Base-by-base conservation (phyloP, 1,284 basidiomycete species). In the Malassezia arunalokei region DNA sequence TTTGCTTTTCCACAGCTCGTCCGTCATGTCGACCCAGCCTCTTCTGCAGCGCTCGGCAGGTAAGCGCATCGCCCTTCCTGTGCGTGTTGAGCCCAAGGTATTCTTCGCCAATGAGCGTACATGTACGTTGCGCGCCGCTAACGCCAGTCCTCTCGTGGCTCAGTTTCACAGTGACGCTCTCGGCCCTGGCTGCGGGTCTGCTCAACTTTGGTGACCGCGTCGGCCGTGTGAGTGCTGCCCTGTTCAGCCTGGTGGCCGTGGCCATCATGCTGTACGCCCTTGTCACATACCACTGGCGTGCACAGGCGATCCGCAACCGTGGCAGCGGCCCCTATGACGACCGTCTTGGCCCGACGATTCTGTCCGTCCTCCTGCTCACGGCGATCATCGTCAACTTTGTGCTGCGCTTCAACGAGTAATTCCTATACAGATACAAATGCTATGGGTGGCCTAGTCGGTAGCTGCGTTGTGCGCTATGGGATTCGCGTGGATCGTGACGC, bases 291-390 rank as follows among this genome's bases (percentile, higher is more conserved):
- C 91, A 96, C 75, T 91, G 90, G 87, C 83, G 92, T 64, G 94
- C 92, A 12, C 80, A 82, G 29, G 88, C 90, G 20, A 99, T 99
- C 71, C 82, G 91, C 46, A 80, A 83, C 53, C 85, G 91, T 42
- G 88, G 90, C 11, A 82, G 86, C 48, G 92, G 90, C 20, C 91
- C 92, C 2, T 98, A 98, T 75, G 94, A 98, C 68, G 92, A 99
- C 77, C 82, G 94, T 52, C 75, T 96, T 49, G 91, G 91, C n/a
- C 70, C 70, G 6, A 73, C 70, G 35, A 61, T 71, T 15, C 66
- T 73, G 15, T 69, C 66, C 27, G 55, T 73, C 51, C 61, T 73
- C 54, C 63, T 73, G n/a, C 60, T 73, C 45, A 61, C 71, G 43
- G 70, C 70, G 38, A 69, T 73, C 27, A 39, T 70, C 5, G 70